A percentile compares a stretch with the other conserved stretches of the same genome.
Conservation (phyloP, 192 early-diverging fungal species). For the Jimgerdemannia flammicorona region DNA sequence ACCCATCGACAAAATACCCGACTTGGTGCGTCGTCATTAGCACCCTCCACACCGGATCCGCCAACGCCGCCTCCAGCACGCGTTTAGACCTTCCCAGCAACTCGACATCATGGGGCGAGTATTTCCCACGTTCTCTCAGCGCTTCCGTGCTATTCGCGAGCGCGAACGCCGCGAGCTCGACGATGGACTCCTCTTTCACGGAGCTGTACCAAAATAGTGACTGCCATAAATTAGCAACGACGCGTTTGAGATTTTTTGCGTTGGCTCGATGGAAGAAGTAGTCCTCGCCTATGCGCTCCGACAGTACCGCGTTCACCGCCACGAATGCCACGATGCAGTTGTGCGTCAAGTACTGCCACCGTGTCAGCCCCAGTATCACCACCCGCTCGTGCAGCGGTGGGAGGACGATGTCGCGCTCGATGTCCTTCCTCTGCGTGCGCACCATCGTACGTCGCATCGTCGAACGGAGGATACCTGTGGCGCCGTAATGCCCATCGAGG, state of each 20-base stretch:
- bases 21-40: constrained; percentile 24
- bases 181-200: constrained; percentile 4
- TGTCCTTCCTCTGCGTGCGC: constrained; percentile 55
- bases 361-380: constrained; percentile 41
- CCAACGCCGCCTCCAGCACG: constrained; percentile 16
- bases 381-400: constrained; percentile 57
- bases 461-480: constrained; percentile 40
- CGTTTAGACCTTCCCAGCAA: constrained; percentile 19
- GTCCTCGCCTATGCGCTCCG: constrained; percentile 60
- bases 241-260: constrained; percentile 46
- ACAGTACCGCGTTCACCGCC: constrained; percentile 66
- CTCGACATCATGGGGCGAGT: constrained; percentile 18
- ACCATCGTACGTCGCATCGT: constrained; percentile 73
- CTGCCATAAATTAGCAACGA: constrained; percentile 60
- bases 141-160: constrained; percentile 15
- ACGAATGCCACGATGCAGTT: constrained; percentile 64
- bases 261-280: constrained; percentile 73
- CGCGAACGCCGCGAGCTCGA: neutral
- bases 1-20: constrained; percentile 25
- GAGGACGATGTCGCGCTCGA: constrained; percentile 54
- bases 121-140: constrained; percentile 17
- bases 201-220: constrained; percentile 66
- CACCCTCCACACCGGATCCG: constrained; percentile 16
- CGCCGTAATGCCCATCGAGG: constrained; percentile 41
- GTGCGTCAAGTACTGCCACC: constrained; percentile 44